phyloP scores from a whole-genome alignment of 176 grass and related monocot genomes.

The Dendrocalamus sinicus region DNA sequence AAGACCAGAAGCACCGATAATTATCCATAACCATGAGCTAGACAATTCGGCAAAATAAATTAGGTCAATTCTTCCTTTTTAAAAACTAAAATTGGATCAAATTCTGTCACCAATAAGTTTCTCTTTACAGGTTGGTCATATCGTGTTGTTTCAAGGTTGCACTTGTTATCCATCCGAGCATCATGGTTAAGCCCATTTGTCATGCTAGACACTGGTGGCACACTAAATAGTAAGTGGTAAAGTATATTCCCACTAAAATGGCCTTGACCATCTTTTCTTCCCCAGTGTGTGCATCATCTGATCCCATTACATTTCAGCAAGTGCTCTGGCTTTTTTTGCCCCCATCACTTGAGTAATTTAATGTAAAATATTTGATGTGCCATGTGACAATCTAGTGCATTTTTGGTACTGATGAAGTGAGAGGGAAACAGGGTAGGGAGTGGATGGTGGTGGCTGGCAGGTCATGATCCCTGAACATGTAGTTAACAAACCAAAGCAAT shows the following conservation, averaged over 20 bases:
- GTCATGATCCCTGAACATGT: conserved; percentile 48
- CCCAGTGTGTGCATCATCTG: conserved; percentile 46
- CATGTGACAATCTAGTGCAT: conserved; percentile 39
- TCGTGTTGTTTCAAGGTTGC: conserved; percentile 14
- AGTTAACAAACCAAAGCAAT: conserved; percentile 40
- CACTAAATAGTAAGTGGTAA: conserved; percentile 46
- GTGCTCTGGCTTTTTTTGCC: conserved; percentile 40
- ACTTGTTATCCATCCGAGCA: neutral
- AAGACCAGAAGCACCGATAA: neutral
- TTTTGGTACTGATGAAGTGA: conserved; percentile 23
- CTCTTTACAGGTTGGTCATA: neutral
- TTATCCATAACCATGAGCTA: neutral
- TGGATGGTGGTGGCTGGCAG: conserved; percentile 43
- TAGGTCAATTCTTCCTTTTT: conserved; percentile 29
- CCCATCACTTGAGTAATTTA: conserved; percentile 22
- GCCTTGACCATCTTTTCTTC: conserved; percentile 43
- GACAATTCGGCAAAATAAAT: neutral
- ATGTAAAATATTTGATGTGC: conserved; percentile 24
- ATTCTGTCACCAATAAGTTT: conserved; percentile 5
- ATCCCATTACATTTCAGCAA: conserved; percentile 39
- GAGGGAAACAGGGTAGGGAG: conserved; percentile 22
- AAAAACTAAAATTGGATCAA: conserved; percentile 34
- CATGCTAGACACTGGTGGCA: conserved; percentile 27
- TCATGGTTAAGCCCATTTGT: conserved; percentile 16
- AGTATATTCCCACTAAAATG: conserved; percentile 46